Evolutionary conservation across 2,329 filamentous ascomycete species (phyloP).

Genomic region (Alternaria conjuncta): DNA sequence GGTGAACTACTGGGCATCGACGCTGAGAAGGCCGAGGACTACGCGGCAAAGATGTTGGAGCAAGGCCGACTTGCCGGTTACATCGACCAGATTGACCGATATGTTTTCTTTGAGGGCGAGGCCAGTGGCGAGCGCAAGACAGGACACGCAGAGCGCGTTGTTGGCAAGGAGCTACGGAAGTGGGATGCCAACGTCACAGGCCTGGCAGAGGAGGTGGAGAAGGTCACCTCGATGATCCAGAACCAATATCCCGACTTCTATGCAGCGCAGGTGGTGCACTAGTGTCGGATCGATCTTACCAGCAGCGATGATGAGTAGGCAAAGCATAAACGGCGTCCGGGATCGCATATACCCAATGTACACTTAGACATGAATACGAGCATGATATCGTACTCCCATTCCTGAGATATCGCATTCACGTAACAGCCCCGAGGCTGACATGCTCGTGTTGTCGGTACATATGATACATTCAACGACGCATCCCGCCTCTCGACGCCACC

Average conservation of each 20-base stretch:
- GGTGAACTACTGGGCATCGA: constrained; percentile 79
- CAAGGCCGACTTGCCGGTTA: constrained; percentile 85
- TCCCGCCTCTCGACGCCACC: not conserved
- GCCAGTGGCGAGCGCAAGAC: constrained; percentile 72
- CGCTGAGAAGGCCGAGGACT: constrained; percentile 83
- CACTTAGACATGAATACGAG: constrained; percentile 5
- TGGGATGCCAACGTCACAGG: constrained; percentile 92
- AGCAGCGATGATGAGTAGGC: not conserved
- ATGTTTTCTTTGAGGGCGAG: constrained; percentile 87
- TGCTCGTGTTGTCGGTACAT: constrained; percentile 17
- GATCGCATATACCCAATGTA: constrained; percentile 10
- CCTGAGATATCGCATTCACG: not conserved
- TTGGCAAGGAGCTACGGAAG: constrained; percentile 75
- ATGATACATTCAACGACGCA: constrained; percentile 19
- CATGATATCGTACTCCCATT: not conserved
- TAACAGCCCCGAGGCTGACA: not conserved
- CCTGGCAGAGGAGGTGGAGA: constrained; percentile 87
- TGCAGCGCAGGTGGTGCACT: constrained; percentile 50
- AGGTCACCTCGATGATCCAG: constrained; percentile 80
- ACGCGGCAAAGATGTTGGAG: constrained; percentile 94
- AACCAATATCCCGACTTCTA: constrained; percentile 73
- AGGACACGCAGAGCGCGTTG: constrained; percentile 63
- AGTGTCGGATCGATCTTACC: constrained; percentile 1
- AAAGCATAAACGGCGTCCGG: constrained; percentile 8
- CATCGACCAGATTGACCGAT: constrained; percentile 90